Percentiles rank a stretch among this genome's conserved stretches.
These are phyloP conservation scores for Pharnaceum exiguum DNA, from an alignment of 148 eudicot species.

Conservation along the genomic window DNA sequence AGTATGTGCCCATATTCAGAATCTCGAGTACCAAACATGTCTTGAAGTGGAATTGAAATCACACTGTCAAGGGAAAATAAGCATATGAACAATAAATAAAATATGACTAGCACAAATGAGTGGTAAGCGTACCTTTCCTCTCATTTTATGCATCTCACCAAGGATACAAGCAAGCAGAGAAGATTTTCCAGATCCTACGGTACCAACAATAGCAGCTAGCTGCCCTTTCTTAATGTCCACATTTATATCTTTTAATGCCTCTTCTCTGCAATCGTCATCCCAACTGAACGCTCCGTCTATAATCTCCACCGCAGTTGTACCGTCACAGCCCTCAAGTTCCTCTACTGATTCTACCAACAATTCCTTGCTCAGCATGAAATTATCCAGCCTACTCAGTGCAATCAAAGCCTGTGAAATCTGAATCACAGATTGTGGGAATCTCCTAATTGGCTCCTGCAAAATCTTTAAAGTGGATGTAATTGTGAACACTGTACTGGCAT, in stretches of 20 bases:
- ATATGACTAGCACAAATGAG: not conserved
- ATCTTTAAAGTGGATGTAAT: slow-evolving; percentile 68
- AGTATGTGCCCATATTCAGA: no score
- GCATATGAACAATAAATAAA: not conserved
- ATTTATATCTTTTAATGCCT: slow-evolving; percentile 42
- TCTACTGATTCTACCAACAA: slow-evolving; percentile 57
- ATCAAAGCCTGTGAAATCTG: slow-evolving; percentile 86
- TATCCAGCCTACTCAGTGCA: slow-evolving; percentile 67
- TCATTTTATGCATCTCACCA: slow-evolving; percentile 86
- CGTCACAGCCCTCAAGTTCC: slow-evolving; percentile 45
- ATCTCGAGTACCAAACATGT: no score
- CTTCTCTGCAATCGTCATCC: slow-evolving; percentile 72
- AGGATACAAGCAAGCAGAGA: slow-evolving; percentile 77
- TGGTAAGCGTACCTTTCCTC: slow-evolving; percentile 55
- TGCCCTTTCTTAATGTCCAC: slow-evolving; percentile 66
- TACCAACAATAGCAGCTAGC: slow-evolving; percentile 86
- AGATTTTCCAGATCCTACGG: slow-evolving; percentile 92
- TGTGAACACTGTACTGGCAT: slow-evolving; percentile 86
- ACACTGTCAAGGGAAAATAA: not conserved
- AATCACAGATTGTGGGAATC: slow-evolving; percentile 93
- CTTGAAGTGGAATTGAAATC: no score
- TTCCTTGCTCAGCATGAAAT: slow-evolving; percentile 71
- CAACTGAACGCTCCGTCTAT: slow-evolving; percentile 69
- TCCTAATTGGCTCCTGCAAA: slow-evolving; percentile 83
- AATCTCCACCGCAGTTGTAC: slow-evolving; percentile 54